Percentiles rank a stretch among this genome's conserved stretches.
phyloP scores from a whole-genome alignment of 176 grass and related monocot genomes.

The Oryza longistaminata region DNA sequence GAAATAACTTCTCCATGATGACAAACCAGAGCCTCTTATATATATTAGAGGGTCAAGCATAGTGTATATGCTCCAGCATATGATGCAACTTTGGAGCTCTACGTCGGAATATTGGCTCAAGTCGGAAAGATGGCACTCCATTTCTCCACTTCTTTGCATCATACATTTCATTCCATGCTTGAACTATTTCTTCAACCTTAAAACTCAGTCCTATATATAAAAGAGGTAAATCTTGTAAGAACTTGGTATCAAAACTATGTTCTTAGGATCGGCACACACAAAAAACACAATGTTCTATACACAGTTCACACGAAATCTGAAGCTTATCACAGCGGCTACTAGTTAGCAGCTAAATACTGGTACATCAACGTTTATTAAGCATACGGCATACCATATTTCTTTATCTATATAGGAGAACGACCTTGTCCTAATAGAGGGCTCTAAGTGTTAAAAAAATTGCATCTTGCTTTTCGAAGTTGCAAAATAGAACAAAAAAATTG shows the following conservation, averaged over 20 bases:
- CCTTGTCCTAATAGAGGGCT: not conserved
- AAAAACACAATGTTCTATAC: not conserved
- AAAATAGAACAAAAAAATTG: not conserved
- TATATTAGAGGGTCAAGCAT: slow-evolving; percentile 34
- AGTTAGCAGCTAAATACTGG: not conserved
- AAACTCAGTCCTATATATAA: slow-evolving; percentile 70
- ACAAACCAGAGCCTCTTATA: not conserved
- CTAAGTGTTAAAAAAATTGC: not conserved
- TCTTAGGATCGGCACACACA: not conserved
- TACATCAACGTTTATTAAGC: not conserved
- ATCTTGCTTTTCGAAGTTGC: not conserved
- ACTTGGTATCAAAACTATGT: not conserved
- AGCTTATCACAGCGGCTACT: not conserved
- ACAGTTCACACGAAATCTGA: not conserved
- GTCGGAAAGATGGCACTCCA: slow-evolving; percentile 46
- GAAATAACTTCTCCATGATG: not conserved
- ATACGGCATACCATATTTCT: not conserved
- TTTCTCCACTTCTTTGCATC: slow-evolving; percentile 66
- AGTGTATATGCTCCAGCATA: slow-evolving; percentile 63
- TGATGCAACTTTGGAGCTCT: slow-evolving; percentile 68
- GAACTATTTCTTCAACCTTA: slow-evolving; percentile 77
- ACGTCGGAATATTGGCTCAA: slow-evolving; percentile 60
- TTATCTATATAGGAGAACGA: not conserved
- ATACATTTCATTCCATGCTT: slow-evolving; percentile 77
- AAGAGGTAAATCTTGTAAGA: slow-evolving; percentile 24